Percentiles rank a stretch among this genome's conserved stretches.
phyloP scores from a whole-genome alignment of 129 eudicot genomes.

The Heracleum sosnowskyi region DNA sequence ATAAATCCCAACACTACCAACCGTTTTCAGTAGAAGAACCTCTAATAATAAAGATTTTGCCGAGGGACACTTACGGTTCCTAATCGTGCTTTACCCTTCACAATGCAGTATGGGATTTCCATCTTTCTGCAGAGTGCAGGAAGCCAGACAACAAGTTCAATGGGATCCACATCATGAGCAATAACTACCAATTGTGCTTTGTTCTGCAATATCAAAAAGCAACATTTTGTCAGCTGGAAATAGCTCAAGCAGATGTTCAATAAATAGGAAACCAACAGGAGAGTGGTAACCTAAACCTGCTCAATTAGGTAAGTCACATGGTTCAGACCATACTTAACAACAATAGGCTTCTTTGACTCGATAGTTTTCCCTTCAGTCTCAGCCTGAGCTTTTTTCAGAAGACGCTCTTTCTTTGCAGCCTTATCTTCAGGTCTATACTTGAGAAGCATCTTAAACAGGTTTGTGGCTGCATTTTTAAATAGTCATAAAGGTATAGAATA shows the following conservation, averaged over 20 bases:
- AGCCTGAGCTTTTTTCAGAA: slow-evolving; percentile 68
- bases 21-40: background rate
- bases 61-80: slow-evolving; percentile 42
- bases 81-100: slow-evolving; percentile 79
- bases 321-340: slow-evolving; percentile 69
- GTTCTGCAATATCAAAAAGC: slow-evolving; percentile 34
- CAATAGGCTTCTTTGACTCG: slow-evolving; percentile 68
- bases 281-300: slow-evolving; percentile 34
- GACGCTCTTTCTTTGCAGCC: slow-evolving; percentile 66
- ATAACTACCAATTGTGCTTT: slow-evolving; percentile 80
- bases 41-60: background rate
- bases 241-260: background rate
- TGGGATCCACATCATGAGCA: slow-evolving; percentile 94
- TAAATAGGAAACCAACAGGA: background rate
- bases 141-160: slow-evolving; percentile 84
- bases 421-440: slow-evolving; percentile 79
- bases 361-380: slow-evolving; percentile 68
- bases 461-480: slow-evolving; percentile 49
- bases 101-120: slow-evolving; percentile 82
- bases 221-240: background rate
- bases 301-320: slow-evolving; percentile 81
- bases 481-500: too few species aligned
- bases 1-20: background rate
- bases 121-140: slow-evolving; percentile 80
- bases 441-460: slow-evolving; percentile 73